Base-by-base conservation (phyloP, 805 yeast genomes). In the Starmerella roubikii region DNA sequence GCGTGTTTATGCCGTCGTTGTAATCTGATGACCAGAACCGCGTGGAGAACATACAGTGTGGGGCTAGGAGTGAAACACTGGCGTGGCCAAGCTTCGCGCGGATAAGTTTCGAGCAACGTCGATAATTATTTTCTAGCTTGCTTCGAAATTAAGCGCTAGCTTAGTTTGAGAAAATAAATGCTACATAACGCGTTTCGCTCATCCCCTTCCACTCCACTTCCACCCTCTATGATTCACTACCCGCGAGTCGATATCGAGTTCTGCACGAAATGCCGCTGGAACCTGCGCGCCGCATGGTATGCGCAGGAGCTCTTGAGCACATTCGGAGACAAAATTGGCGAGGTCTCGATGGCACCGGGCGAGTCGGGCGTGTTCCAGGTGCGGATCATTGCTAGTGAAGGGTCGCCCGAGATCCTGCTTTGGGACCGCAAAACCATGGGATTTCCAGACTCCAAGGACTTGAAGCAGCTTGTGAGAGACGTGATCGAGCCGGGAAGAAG, bases 261-360 rank as follows among this genome's bases (percentile, higher is more conserved):
- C 59, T 84, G 95, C 54, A 78, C 79, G 28, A 72, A 70, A 53
- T 84, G 95, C 64, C 78, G 79, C 52, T 84, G 95, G 95, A 79
- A 80, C 50, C 68, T 82, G 34, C 62, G 95, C 11, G 93, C 94
- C 2, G 69, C 82, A 0, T 85, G 94, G 94, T 82, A 82, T 49
- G 62, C 74, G 24, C 94, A 81, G 54, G 95, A 84, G 57, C 61
- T 85, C 1, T 59, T 84, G n/a, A 83, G 79, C 52, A 85, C 95
- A 0, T 85, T 83, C 56, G 76, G 75, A 3, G 56, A 59, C 4
- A 62, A 64, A 18, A 51, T 74, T 7, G 75, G 74, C 13, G 78
- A 76, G 40, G 69, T 76, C 2, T 59, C 74, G 0, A 53, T 69
- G 57, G 59, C 32, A 67, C 83, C 52, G 54, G 66, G 38, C 37